Conservation (phyloP, 768 basidiomycete genomes). For the Chalciporus sphaerocephalus region DNA sequence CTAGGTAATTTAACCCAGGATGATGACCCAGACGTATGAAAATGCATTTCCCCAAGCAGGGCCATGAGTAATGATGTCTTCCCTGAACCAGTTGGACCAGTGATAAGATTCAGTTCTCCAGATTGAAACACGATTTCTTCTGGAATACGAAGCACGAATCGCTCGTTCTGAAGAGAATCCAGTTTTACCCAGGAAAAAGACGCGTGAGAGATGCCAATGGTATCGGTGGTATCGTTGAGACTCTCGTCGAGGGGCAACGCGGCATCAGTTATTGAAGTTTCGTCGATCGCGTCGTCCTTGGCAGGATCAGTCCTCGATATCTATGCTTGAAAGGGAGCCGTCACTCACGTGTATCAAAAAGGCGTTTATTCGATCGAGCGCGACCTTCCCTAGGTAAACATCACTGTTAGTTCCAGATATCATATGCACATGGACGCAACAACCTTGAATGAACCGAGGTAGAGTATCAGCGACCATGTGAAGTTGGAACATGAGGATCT, state of each 20-base stretch:
- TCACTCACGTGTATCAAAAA: constrained; percentile 5
- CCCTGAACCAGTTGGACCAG: constrained; percentile 57
- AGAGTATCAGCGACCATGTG: neutral
- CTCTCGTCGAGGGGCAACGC: neutral
- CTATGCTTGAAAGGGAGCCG: neutral
- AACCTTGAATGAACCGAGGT: constrained; percentile 8
- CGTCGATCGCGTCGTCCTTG: constrained; percentile 4
- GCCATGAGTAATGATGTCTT: constrained; percentile 68
- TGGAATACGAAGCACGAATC: constrained; percentile 46
- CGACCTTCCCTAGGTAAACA: constrained; percentile 14
- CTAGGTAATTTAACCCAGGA: constrained; percentile 71
- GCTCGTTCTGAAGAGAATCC: constrained; percentile 23
- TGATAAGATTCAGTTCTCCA: constrained; percentile 50
- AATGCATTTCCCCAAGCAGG: constrained; percentile 62
- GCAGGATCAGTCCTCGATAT: neutral
- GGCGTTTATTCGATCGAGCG: constrained; percentile 9
- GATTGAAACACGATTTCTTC: constrained; percentile 52
- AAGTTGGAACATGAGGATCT: constrained; percentile 1
- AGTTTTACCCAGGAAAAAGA: constrained; percentile 8
- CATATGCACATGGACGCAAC: constrained; percentile 24
- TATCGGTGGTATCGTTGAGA: neutral
- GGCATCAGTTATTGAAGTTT: neutral
- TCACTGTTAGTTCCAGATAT: neutral
- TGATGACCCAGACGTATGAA: constrained; percentile 42
- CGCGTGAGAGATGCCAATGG: constrained; percentile 6